A percentile compares a stretch with the other conserved stretches of the same genome.
Evolutionary conservation across 2,329 filamentous ascomycete genomes (phyloP).

Genomic region (Sporothrix phasma): DNA sequence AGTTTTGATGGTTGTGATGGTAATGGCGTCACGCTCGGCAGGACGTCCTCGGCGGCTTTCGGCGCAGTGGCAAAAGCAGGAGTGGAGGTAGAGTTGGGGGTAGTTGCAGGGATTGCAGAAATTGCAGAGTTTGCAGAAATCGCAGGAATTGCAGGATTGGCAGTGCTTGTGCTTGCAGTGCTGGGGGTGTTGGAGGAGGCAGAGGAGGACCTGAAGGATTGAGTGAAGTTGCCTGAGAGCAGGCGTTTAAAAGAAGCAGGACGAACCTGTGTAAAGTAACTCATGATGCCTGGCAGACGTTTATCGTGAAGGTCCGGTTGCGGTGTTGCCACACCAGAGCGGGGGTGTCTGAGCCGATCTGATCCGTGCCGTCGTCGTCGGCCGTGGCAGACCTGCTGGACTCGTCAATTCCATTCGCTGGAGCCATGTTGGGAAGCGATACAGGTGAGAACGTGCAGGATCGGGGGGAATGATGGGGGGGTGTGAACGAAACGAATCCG

Average conservation of each 20-base stretch:
- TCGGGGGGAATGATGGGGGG: neutral
- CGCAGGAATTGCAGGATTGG: conserved; percentile 20
- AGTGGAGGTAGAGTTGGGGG: neutral
- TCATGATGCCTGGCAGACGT: conserved; percentile 89
- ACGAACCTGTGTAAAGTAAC: conserved; percentile 99
- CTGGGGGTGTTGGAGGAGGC: conserved; percentile 15
- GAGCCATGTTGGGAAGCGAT: conserved; percentile 16
- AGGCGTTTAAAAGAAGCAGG: conserved; percentile 56
- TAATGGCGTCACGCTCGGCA: neutral
- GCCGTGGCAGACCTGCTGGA: conserved; percentile 43
- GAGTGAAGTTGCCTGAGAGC: conserved; percentile 31
- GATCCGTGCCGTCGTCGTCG: conserved; percentile 64
- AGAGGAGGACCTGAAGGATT: conserved; percentile 29
- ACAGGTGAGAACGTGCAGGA: neutral
- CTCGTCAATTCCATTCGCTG: conserved; percentile 43
- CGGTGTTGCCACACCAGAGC: conserved; percentile 85
- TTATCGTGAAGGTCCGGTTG: conserved; percentile 91
- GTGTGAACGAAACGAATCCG: neutral
- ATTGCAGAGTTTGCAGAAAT: conserved; percentile 27
- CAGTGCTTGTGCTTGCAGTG: conserved; percentile 12
- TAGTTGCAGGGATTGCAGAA: neutral
- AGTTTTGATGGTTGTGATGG: neutral
- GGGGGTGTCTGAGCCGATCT: conserved; percentile 74
- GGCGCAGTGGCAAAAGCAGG: conserved; percentile 3
- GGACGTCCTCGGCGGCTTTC: conserved; percentile 1